phyloP scores from a whole-genome alignment of 495 filamentous ascomycete genomes.

The Penicillium riverlandense region DNA sequence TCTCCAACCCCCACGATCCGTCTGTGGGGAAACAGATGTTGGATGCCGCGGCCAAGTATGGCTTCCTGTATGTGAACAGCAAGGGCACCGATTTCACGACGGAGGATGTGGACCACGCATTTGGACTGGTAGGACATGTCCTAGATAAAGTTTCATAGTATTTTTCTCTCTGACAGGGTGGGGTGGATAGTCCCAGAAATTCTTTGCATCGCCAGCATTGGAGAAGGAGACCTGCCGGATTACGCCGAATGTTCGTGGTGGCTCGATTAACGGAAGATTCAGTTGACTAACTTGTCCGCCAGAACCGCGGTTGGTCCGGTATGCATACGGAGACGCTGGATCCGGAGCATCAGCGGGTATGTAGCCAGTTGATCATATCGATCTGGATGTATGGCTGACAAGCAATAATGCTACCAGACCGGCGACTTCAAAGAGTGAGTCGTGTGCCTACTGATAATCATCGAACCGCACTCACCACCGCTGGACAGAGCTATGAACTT shows the following conservation, averaged over 20 bases:
- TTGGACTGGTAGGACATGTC: conserved; percentile 54
- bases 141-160: neutral
- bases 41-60: conserved; percentile 70
- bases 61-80: conserved; percentile 83
- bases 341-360: conserved; percentile 72
- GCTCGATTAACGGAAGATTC: neutral
- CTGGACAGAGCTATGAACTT: conserved; percentile 79
- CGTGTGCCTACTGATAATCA: too few species aligned
- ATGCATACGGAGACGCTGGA: conserved; percentile 89
- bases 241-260: conserved; percentile 47
- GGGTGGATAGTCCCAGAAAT: conserved; percentile 55
- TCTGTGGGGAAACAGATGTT: conserved; percentile 65
- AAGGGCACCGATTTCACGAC: conserved; percentile 58
- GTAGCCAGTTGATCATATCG: conserved; percentile 2
- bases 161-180: conserved; percentile 1
- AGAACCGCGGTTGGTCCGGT: conserved; percentile 83
- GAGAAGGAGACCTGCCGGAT: conserved; percentile 74
- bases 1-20: conserved; percentile 47
- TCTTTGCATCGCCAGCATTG: conserved; percentile 64
- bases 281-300: neutral
- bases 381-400: neutral
- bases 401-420: conserved; percentile 36
- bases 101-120: conserved; percentile 62
- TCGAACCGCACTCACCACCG: too few species aligned
- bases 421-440: conserved; percentile 88